Evolutionary conservation across 768 basidiomycete species (phyloP), one percentile per base, ranked within the genome.

Genomic region (Lentinula detonsa): DNA sequence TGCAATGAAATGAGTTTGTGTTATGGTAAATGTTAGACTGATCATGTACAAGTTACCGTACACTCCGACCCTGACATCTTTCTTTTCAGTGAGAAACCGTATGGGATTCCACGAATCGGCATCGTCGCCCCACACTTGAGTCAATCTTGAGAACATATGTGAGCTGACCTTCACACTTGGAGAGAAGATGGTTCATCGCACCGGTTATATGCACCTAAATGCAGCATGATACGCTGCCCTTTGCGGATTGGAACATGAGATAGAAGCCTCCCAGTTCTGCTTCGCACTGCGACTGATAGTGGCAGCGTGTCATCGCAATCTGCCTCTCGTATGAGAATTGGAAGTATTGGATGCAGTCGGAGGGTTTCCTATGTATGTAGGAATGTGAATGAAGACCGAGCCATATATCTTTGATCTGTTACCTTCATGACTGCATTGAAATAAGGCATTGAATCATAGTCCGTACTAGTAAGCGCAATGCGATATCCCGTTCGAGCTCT

Each of bases 261-360:
- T 16, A 77, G 60, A 18, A 69, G 49, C 48, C 73, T 65, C 11
- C 78, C 79, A 0, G 69, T 68, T 23, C 65, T 65, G 15, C 71
- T 73, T 42, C 60, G 65, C 37, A 78, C 68, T 8, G 76, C 72
- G 56, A 66, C 65, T 10, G 74, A 70, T 34, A 84, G 73, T 2
- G 82, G 78, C 39, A 84, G 65, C n/a, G 63, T 59, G 57, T 80
- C 76, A 60, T 83, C 80, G 48, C 65, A 61, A 5, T 58, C 60
- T 2, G 80, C 69, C 48, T 70, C 64, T 16, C 79, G 70, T 46
- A 71, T 63, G 18, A 71, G 70, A 15, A 68, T 69, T 37, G 69
- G 69, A 13, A 71, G 65, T n/a, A 71, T 71, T 51, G 76, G 73
- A 61, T 74, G 70, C 57, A 68, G 65, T 54, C 74, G 65, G 56